Evolutionary conservation across 2,329 filamentous ascomycete genomes (phyloP), one percentile per base, ranked within the genome.

Genomic region (Penicillium hordei): DNA sequence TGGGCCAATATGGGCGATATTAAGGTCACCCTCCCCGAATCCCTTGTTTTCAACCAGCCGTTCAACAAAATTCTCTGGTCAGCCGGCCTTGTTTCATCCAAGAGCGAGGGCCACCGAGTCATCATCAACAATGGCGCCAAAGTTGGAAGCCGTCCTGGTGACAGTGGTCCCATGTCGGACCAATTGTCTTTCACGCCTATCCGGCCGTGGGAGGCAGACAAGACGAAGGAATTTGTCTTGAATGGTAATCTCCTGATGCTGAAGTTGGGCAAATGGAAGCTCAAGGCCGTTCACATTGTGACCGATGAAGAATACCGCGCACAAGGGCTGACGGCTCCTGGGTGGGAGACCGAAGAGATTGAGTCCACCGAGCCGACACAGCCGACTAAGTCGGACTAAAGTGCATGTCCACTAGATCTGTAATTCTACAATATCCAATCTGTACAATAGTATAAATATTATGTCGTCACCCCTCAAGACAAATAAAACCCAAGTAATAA

Each of bases 181-280:
- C 71, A 72, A 7, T 68, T 86, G 33, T 73, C 74, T 3, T 87
- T 83, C 70, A 76, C 77, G 0, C 78, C 78, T 1, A 78, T 85
- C 31, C 77, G 77, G 39, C 66, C 76, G 2, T 79, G 78, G 71
- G 65, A 69, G 1, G 65, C 70, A 0, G 70, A 75, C 2, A 76
- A 78, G 46, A 80, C 79, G 0, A 68, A 79, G 17, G 75, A 80
- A 19, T 83, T 78, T 53, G 70, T 86, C 36, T 69, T 84, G 6
- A 78, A 82, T 27, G 80, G 74, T 29, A 74, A 80, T 1, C 68
- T 82, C 2, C 63, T 88, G n/a, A 78, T 87, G 9, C 62, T 87
- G 10, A 76, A 83, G 59, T 65, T 81, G 2, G 85, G 85, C 8
- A 88, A 88, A 67, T 85, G 82, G 78, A 86, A 83, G 65, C 76